These are phyloP conservation scores for Pseudodiploospora longispora DNA, from an alignment of 2,329 filamentous ascomycete species.

Conservation along the genomic window DNA sequence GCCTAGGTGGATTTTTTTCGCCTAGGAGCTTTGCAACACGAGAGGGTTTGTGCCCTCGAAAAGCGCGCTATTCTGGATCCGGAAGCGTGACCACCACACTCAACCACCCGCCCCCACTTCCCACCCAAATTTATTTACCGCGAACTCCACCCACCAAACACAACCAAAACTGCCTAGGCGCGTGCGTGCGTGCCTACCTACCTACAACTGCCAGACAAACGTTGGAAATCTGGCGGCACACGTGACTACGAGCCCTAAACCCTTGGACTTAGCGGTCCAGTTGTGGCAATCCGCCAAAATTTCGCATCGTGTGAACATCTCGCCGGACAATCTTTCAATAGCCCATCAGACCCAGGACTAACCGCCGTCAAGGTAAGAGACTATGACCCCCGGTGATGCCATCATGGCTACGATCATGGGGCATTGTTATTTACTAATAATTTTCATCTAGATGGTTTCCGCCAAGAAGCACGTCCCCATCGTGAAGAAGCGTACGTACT, in stretches of 20 bases:
- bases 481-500: constrained; percentile 97
- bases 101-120: no score
- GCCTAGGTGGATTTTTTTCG: constrained; percentile 15
- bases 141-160: no score
- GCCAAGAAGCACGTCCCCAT: constrained; percentile 99
- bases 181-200: no score
- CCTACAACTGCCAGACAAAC: no score
- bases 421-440: constrained; percentile 20
- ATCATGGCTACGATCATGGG: no score
- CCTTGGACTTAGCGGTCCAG: constrained; percentile 20
- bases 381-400: not conserved
- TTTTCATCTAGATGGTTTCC: constrained; percentile 73
- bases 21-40: constrained; percentile 7
- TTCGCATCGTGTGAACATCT: constrained; percentile 26
- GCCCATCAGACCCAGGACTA: constrained; percentile 24
- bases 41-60: constrained; percentile 27
- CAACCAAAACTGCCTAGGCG: no score
- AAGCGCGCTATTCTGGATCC: constrained; percentile 16
- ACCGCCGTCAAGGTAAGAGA: constrained; percentile 34
- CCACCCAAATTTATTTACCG: no score
- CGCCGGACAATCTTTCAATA: constrained; percentile 26
- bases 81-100: no score
- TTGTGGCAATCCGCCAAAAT: constrained; percentile 27
- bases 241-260: constrained; percentile 27
- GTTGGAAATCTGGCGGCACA: constrained; percentile 9